Evolutionary conservation across 345 rosid species (phyloP).

Genomic region (Combretum micranthum): DNA sequence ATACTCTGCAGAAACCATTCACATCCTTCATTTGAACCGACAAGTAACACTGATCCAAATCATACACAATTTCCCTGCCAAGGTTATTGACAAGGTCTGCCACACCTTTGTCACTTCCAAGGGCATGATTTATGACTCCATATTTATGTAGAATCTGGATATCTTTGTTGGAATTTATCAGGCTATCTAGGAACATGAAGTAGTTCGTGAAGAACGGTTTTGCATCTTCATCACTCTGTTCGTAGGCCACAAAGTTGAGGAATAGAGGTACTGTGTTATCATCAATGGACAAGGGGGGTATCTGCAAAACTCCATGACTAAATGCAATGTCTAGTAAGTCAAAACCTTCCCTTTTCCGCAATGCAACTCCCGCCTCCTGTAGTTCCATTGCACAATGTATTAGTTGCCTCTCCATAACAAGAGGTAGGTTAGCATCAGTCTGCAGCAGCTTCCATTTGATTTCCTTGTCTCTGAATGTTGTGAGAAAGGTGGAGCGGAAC

Average conservation of each 20-base stretch:
- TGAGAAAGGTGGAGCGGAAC: constrained; percentile 14
- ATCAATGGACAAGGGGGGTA: constrained; percentile 11
- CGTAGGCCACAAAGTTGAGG: constrained; percentile 11
- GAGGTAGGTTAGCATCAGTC: background rate
- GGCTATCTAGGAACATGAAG: constrained; percentile 13
- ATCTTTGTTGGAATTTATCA: constrained; percentile 5
- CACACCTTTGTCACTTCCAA: constrained; percentile 11
- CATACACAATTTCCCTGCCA: constrained; percentile 4
- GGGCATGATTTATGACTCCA: constrained; percentile 11
- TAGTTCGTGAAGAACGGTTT: constrained; percentile 14
- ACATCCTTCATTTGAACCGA: background rate
- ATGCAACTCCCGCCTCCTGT: constrained; percentile 6
- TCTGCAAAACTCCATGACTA: constrained; percentile 1
- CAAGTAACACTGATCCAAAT: constrained; percentile 1
- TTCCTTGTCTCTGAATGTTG: constrained; percentile 1
- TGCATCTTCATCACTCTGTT: constrained; percentile 10
- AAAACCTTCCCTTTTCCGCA: background rate
- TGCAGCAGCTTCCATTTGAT: background rate
- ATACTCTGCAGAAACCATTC: constrained; percentile 2
- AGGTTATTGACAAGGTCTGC: constrained; percentile 4
- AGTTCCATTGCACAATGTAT: constrained; percentile 8
- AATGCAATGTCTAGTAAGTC: constrained; percentile 11
- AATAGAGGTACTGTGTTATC: constrained; percentile 10
- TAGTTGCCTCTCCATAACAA: constrained; percentile 4
- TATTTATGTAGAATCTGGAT: constrained; percentile 9